phyloP scores from a whole-genome alignment of 208 protist species.

The Crithidia brevicula region DNA sequence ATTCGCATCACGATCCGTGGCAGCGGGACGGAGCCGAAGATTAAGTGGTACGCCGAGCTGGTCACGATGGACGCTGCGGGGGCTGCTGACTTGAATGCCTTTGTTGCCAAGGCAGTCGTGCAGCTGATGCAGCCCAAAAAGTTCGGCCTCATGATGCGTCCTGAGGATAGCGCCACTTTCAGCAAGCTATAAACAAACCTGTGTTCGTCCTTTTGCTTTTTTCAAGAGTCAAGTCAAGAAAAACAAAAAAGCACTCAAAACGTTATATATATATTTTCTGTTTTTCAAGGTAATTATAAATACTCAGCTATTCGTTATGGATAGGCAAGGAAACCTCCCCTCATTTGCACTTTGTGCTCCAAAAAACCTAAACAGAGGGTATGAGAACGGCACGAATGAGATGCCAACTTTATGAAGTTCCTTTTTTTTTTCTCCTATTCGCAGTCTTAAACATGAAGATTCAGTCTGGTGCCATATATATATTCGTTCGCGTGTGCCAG shows the following conservation, averaged over 20 bases:
- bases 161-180: conserved; percentile 24
- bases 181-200: conserved; percentile 16
- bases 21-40: conserved; percentile 98
- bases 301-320: too few relatives aligned
- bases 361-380: too few relatives aligned
- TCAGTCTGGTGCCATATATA: too few relatives aligned
- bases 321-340: too few relatives aligned
- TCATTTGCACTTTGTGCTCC: too few relatives aligned
- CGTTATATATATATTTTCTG: too few relatives aligned
- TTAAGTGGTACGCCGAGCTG: conserved; percentile 96
- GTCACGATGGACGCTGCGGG: conserved; percentile 44
- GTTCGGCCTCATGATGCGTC: conserved; percentile 57
- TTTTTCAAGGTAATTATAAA: too few relatives aligned
- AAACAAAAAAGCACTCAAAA: too few relatives aligned
- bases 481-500: too few relatives aligned
- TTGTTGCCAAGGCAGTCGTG: conserved; percentile 54
- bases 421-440: conserved; percentile 5
- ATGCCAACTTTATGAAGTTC: too few relatives aligned
- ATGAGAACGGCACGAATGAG: too few relatives aligned
- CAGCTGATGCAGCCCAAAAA: conserved; percentile 70
- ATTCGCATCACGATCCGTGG: conserved; percentile 93
- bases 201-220: neutral
- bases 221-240: too few relatives aligned
- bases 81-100: conserved; percentile 30
- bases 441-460: neutral